Evolutionary conservation across 805 yeast genomes (phyloP), one percentile per base, ranked within the genome.

Genomic region (Saturnispora silvae): DNA sequence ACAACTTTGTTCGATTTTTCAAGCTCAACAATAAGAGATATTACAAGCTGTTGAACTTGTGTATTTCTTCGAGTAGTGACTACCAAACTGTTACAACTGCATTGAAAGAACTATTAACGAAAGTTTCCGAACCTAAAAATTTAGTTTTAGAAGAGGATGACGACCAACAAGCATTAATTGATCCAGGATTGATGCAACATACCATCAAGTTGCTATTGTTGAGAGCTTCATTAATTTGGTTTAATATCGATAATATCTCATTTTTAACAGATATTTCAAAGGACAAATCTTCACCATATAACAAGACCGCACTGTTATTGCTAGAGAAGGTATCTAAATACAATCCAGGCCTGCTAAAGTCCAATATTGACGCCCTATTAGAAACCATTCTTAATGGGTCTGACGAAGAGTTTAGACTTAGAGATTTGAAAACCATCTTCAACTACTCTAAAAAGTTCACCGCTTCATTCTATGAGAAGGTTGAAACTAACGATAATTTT

Each of bases 311-410:
- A 0, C 70, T 74, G 38, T 72, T 67, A 34, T 45, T 81, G 4
- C 56, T 84, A 19, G 76, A 75, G 40, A 64, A 70, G 29, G 70
- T 82, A 3, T 75, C 94, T 0, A 48, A 54, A 2, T 63, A 69
- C 3, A 60, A 71, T 33, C 95, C 95, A 1, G 67, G 68, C 11
- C 74, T 78, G 1, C 67, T 85, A 52, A 72, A 71, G 46, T 66
- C 68, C 24, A 82, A 82, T 47, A 61, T 78, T 8, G 57, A 64
- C 4, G 65, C 67, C 5, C 58, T 85, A 38, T 61, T 67, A 4
- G 54, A 61, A 0, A 47, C 37, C 4, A 40, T 35, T 4, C 23
- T 24, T 5, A 10, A 22, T 1, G 16, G 18, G n/a, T 41, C 33
- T 20, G 22, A 18, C 18, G 27, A 17, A 23, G 41, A 20, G 26